A percentile compares a stretch with the other conserved stretches of the same genome.
phyloP scores from a whole-genome alignment of 192 early-diverging fungal species.

The Dimargaris cristalligena region DNA sequence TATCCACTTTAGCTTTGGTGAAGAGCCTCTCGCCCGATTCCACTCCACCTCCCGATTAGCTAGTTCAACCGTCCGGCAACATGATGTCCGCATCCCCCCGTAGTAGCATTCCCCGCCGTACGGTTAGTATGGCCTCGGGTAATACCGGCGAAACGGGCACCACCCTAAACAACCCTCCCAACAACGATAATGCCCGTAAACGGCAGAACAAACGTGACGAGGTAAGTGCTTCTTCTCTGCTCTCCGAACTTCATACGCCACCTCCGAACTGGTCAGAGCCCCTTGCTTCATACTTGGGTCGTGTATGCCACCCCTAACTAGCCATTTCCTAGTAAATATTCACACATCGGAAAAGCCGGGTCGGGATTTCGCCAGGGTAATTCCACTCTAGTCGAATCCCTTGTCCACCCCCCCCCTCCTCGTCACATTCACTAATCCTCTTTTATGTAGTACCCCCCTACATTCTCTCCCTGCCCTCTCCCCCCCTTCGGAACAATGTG shows the following conservation, averaged over 20 bases:
- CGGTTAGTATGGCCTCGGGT: constrained; percentile 5
- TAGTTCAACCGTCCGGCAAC: no score
- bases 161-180: neutral
- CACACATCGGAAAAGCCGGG: neutral
- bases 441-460: neutral
- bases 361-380: neutral
- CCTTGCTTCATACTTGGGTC: no score
- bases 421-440: neutral
- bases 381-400: neutral
- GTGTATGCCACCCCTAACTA: no score
- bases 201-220: constrained; percentile 6
- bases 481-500: no score
- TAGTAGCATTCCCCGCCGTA: constrained; percentile 5
- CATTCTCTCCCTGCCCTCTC: neutral
- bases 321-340: no score
- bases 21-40: no score
- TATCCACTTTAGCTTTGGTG: no score
- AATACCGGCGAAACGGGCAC: constrained; percentile 1
- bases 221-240: neutral
- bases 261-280: no score
- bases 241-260: no score
- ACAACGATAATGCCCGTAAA: constrained; percentile 6
- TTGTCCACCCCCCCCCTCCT: neutral
- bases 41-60: no score
- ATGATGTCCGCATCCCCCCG: constrained; percentile 11